phyloP scores from a whole-genome alignment of 495 filamentous ascomycete genomes.

The Aspergillus ostianus region DNA sequence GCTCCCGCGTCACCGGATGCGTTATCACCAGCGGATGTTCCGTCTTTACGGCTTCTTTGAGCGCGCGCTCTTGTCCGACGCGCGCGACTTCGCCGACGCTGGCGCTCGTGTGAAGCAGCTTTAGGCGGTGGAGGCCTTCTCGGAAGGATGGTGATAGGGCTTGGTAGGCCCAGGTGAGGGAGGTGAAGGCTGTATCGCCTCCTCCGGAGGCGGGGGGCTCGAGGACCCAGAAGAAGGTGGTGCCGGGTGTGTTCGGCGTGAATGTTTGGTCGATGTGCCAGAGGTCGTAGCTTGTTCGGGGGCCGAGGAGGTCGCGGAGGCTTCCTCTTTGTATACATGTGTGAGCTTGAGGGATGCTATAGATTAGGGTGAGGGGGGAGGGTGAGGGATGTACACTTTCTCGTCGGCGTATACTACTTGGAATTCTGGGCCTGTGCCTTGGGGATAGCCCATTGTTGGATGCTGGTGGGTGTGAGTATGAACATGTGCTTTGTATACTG shows the following conservation, averaged over 20 bases:
- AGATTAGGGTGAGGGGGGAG: neutral
- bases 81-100: conserved; percentile 13
- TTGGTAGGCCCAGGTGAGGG: conserved; percentile 9
- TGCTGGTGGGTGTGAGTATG: conserved; percentile 1
- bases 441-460: conserved; percentile 16
- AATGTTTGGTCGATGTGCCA: conserved; percentile 16
- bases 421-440: conserved; percentile 12
- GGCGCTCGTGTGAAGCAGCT: conserved; percentile 14
- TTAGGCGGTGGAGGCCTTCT: conserved; percentile 6
- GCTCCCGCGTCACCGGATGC: conserved; percentile 12
- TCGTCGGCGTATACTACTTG: conserved; percentile 15
- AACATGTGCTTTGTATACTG: neutral
- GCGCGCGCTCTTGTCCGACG: conserved; percentile 12
- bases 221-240: conserved; percentile 13
- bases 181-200: conserved; percentile 13
- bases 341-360: neutral
- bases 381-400: conserved; percentile 6
- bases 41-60: conserved; percentile 13
- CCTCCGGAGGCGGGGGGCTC: conserved; percentile 12
- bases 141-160: conserved; percentile 14
- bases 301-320: conserved; percentile 11
- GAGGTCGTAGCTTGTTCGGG: conserved; percentile 15
- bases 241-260: conserved; percentile 12
- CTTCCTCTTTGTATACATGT: conserved; percentile 6
- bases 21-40: conserved; percentile 13